Conservation (phyloP, 345 rosid genomes). For the Raphanus raphanistrum region DNA sequence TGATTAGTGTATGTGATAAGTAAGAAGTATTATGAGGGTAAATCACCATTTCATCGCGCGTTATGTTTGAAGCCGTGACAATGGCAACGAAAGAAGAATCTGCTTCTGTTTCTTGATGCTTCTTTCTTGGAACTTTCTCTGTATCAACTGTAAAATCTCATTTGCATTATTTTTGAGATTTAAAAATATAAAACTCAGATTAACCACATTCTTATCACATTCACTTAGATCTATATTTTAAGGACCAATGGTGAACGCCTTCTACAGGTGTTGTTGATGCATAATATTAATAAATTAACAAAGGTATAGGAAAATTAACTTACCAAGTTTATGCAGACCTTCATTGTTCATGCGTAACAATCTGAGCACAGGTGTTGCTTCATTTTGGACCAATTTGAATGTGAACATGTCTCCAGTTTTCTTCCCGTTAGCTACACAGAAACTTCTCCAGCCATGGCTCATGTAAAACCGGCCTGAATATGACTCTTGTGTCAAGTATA, state of each 20-base stretch:
- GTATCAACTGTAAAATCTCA: background rate
- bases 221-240: background rate
- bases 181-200: background rate
- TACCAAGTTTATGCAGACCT: background rate
- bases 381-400: slow-evolving; percentile 5
- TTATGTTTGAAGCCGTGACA: slow-evolving; percentile 23
- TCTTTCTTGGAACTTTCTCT: background rate
- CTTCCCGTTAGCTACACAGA: slow-evolving; percentile 26
- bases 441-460: slow-evolving; percentile 31
- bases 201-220: background rate
- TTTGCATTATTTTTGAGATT: background rate
- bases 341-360: background rate
- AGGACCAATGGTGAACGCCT: background rate
- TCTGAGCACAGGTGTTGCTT: slow-evolving; percentile 8
- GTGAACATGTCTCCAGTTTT: slow-evolving; percentile 11
- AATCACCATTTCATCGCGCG: slow-evolving; percentile 21
- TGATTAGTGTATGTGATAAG: background rate
- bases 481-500: background rate
- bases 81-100: slow-evolving; percentile 8
- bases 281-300: background rate
- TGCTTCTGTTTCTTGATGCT: slow-evolving; percentile 9
- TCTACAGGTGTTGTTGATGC: background rate
- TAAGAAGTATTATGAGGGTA: slow-evolving; percentile 4
- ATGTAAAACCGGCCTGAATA: background rate
- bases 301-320: background rate